Percentiles rank a stretch among this genome's conserved stretches.
Conservation (phyloP, 306 rosid genomes). For the Sophora flavescens region DNA sequence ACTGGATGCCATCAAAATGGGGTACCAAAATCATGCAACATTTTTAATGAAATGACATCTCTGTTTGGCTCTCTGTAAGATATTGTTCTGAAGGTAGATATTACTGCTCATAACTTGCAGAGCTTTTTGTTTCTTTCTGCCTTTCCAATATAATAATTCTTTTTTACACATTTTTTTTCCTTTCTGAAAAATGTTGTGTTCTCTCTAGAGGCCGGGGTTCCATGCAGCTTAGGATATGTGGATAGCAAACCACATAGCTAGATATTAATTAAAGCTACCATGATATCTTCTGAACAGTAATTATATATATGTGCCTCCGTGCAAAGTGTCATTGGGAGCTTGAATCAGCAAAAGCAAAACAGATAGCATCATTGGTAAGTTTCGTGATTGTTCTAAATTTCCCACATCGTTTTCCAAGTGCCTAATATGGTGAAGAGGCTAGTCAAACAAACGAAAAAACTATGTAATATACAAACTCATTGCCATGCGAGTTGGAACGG, state of each 20-base stretch:
- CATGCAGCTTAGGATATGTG: conserved; percentile 7
- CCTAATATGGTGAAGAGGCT: conserved; percentile 53
- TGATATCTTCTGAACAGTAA: conserved; percentile 33
- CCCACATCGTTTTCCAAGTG: conserved; percentile 57
- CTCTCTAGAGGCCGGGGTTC: background rate
- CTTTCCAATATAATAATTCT: background rate
- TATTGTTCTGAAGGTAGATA: conserved; percentile 52
- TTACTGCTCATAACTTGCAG: conserved; percentile 49
- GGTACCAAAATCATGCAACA: conserved; percentile 55
- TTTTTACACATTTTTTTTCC: background rate
- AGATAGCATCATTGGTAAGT: conserved; percentile 51
- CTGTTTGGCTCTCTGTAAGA: conserved; percentile 50
- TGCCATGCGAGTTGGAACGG: conserved; percentile 43
- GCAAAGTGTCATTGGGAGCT: conserved; percentile 56
- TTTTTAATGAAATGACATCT: conserved; percentile 56
- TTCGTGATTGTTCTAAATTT: conserved; percentile 60
- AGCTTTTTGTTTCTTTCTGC: conserved; percentile 50
- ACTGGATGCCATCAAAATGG: conserved; percentile 51
- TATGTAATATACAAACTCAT: conserved; percentile 46
- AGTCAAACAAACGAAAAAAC: conserved; percentile 55
- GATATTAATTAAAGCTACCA: conserved; percentile 32
- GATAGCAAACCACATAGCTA: conserved; percentile 28
- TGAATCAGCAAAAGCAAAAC: conserved; percentile 49
- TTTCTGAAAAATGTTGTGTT: conserved; percentile 16
- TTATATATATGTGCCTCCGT: conserved; percentile 37